Evolutionary conservation across 495 filamentous ascomycete genomes (phyloP), one percentile per base, ranked within the genome.

Genomic region (Penicillium fimorum): DNA sequence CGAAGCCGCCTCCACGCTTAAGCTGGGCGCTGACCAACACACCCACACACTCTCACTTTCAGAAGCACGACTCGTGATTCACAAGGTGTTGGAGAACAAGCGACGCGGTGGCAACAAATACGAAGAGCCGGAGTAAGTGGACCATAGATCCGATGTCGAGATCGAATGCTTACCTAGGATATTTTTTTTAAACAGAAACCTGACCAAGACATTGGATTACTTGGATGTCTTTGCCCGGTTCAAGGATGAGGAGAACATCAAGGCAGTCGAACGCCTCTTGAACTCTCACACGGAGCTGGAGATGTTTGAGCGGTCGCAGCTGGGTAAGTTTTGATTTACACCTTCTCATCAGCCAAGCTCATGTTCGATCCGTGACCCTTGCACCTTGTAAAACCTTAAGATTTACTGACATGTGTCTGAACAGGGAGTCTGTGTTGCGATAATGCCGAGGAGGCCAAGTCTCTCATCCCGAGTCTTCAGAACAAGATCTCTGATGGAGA

Each of bases 151-250:
- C 10, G 18, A 40, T 13, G 35, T 38, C 13, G 24, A 43, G 29
- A 45, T 49, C 35, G 58, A 46, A 53, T 43, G 24, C 45, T 58
- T 42, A 62, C 50, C 29, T 55, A 42, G 17, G 25, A 25, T 25
- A 6, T 35, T 15, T 2, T 49, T 33, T 2, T 61, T 47, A 22
- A 48, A 51, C 46, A 85, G 81, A 56, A 81, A 79, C 29, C 82
- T 97, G 58, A 84, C 80, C 44, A 92, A 95, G 66, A 97, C 93
- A 2, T 77, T 89, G 48, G 87, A 93, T 58, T 97, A 97, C 72
- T 82, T 97, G 1, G 91, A 96, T 59, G 84, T 88, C 20, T 97
- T 97, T 76, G 88, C 92, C 11, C 88, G 92, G 13, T 97, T 97
- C 80, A 95, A 96, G 77, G 84, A 91, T 57, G 90, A 90, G 68